Conservation (phyloP, 1,284 basidiomycete genomes). For the Ustilago sp. region DNA sequence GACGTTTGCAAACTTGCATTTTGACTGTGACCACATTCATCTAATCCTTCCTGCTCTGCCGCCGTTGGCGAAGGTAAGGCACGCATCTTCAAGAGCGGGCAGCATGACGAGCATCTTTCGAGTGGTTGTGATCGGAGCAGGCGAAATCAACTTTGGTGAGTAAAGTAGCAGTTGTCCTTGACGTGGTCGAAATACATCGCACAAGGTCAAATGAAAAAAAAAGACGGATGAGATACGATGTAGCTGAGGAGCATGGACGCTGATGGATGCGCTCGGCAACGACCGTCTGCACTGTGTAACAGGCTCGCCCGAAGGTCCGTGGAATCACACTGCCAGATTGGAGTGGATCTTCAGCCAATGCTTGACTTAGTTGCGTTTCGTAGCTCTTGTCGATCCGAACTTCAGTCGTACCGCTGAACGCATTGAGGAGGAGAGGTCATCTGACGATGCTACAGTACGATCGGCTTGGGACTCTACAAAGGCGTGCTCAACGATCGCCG, state of each 20-base stretch:
- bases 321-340: conserved; percentile 42
- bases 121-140: conserved; percentile 42
- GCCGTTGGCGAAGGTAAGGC: too few relatives aligned
- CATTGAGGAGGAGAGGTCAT: conserved; percentile 26
- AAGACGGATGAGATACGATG: too few relatives aligned
- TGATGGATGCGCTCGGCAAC: neutral
- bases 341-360: conserved; percentile 31
- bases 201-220: neutral
- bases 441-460: neutral
- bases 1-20: too few relatives aligned
- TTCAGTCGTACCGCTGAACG: conserved; percentile 24
- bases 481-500: neutral
- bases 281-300: neutral
- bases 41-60: too few relatives aligned
- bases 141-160: conserved; percentile 52
- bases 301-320: conserved; percentile 47
- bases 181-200: neutral
- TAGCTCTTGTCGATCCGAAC: conserved; percentile 59
- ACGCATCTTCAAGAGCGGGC: neutral
- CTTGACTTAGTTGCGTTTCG: conserved; percentile 22
- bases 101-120: conserved; percentile 21
- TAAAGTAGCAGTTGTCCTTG: neutral
- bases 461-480: conserved; percentile 24
- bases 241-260: neutral
- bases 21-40: neutral